A percentile compares a stretch with the other conserved stretches of the same genome.
Evolutionary conservation across 1,284 basidiomycete genomes (phyloP).

Genomic region (Apiotrichum mycotoxinovorans): DNA sequence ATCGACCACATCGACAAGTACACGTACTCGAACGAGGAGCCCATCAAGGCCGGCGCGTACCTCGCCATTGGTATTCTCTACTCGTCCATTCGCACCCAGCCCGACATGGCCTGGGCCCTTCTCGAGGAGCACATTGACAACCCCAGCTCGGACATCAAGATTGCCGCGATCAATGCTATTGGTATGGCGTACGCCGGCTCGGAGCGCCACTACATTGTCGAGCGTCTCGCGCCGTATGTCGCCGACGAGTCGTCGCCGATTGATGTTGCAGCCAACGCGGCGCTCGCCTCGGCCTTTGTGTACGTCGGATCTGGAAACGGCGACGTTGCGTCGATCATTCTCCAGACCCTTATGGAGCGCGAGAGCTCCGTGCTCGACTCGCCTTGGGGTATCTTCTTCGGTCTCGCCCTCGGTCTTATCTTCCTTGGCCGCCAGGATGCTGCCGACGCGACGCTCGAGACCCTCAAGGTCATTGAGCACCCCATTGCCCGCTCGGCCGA

Average conservation of each 20-base stretch:
- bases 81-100: conserved; percentile 83
- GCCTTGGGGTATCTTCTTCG: conserved; percentile 93
- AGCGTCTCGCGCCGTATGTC: conserved; percentile 71
- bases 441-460: conserved; percentile 92
- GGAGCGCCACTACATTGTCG: conserved; percentile 80
- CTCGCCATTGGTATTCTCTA: conserved; percentile 93
- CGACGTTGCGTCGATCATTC: conserved; percentile 82
- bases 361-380: conserved; percentile 73
- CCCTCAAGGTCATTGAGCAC: conserved; percentile 91
- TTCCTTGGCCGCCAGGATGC: conserved; percentile 91
- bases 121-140: conserved; percentile 89
- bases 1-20: conserved; percentile 96
- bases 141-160: conserved; percentile 76
- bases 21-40: conserved; percentile 91
- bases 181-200: conserved; percentile 94
- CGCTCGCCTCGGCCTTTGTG: conserved; percentile 87
- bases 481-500: conserved; percentile 86
- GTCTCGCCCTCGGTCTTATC: conserved; percentile 81
- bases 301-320: conserved; percentile 95
- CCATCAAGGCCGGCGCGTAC: conserved; percentile 96
- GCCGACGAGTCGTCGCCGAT: conserved; percentile 78
- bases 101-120: conserved; percentile 88
- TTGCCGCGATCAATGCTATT: conserved; percentile 80
- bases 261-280: conserved; percentile 82
- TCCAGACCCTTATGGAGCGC: conserved; percentile 84